Base-by-base conservation (phyloP, 768 basidiomycete genomes). In the Exsudoporus frostii region DNA sequence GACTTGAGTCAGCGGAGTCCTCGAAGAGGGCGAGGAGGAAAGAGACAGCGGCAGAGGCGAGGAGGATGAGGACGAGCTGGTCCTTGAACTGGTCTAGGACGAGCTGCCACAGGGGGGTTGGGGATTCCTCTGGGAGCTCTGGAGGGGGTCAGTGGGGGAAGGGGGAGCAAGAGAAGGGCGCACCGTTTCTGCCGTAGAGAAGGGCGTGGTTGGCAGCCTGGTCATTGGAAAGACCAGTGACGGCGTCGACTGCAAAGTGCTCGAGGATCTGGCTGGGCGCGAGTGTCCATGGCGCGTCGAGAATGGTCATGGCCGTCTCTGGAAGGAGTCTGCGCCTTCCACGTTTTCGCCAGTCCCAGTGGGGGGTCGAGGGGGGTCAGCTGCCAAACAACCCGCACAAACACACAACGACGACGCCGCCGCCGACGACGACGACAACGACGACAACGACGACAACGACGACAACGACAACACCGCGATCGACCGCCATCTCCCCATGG, bases 41-140 rank as follows among this genome's bases (percentile, higher is more conserved):
- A 10, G 96, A 98, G 60, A 98, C 80, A 41, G 90, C 85, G 13
- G 96, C 96, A 1, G 94, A 97, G 3, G 81, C 94, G 42, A 99
- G 86, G 32, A 99, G 82, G 66, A 99, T 98, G 57, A 99, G 86
- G 38, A 99, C 96, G 27, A 99, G 83, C 71, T 97, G 93, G 74
- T 99, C 96, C 77, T 98, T 89, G 80, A 99, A 99, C 73, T 99
- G 96, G 61, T 97, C 94, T n/a, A 99, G 79, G 54, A 99, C 88
- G 55, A 98, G 84, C 66, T 92, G 81, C 92, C 93, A 94, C 30
- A 98, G 67, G 4, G 95, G 91, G 5, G 96, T 97, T 4, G 91
- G 74, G 0, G 91, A 87, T 10, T 95, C 92, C 65, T 97, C 93
- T 11, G 96, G 95, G 7, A 99, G 79, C 66, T 91, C 96, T 98